phyloP scores from a whole-genome alignment of 1,284 basidiomycete species.

The Trichosporon inkin region DNA sequence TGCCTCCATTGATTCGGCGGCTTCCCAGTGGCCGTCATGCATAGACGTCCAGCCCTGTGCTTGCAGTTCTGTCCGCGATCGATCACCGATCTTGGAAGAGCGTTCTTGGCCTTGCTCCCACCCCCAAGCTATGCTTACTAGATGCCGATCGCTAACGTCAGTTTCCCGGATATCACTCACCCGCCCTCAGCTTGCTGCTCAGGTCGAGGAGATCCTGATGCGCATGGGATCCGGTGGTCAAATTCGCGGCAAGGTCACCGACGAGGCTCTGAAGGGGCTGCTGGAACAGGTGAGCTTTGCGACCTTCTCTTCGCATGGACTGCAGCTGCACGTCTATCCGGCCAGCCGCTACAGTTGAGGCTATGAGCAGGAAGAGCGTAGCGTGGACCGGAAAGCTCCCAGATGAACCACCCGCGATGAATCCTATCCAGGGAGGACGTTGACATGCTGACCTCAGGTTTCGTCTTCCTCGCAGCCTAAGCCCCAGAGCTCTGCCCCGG shows the following conservation, averaged over 20 bases:
- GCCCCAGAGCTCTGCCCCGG: constrained; percentile 26
- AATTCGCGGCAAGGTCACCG: constrained; percentile 75
- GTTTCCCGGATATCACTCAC: constrained; percentile 90
- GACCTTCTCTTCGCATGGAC: too few relatives aligned
- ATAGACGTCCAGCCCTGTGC: too few relatives aligned
- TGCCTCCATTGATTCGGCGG: too few relatives aligned
- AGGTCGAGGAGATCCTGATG: constrained; percentile 79
- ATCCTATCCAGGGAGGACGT: not conserved
- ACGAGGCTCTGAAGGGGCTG: constrained; percentile 82
- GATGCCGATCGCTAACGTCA: constrained; percentile 37
- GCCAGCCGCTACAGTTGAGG: too few relatives aligned
- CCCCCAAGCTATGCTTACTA: not conserved
- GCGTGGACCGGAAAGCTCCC: not conserved
- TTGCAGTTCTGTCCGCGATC: not conserved
- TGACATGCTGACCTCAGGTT: constrained; percentile 27
- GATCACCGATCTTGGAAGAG: not conserved
- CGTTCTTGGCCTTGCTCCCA: not conserved
- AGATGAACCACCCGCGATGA: not conserved
- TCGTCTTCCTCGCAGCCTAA: constrained; percentile 37
- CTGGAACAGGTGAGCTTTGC: constrained; percentile 72
- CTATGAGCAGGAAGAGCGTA: too few relatives aligned
- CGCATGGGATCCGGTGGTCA: constrained; percentile 93
- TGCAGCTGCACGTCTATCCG: too few relatives aligned
- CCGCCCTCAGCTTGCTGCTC: constrained; percentile 76
- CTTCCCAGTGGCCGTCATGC: too few relatives aligned